Base-by-base conservation (phyloP, 2,329 filamentous ascomycete species). In the Fusarium sp. region DNA sequence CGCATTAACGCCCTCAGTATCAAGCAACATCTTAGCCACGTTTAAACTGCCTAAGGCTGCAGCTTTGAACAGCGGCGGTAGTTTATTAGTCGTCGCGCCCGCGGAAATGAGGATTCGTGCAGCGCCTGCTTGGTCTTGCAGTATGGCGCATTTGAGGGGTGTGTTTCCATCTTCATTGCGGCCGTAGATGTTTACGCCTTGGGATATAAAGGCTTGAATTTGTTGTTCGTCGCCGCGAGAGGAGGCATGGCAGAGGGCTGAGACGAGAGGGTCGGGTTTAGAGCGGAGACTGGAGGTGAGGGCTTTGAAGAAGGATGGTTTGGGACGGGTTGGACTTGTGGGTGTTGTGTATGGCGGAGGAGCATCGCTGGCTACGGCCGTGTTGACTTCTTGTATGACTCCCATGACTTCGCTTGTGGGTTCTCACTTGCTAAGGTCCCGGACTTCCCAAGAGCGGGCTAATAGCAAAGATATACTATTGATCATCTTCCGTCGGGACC, bases 101-200 rank as follows among this genome's bases (percentile, higher is more conserved):
- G 39, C 60, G 1, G 53, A 54, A 11, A 63, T 10, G 7, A 63
- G 58, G 6, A 57, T 14, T 3, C 25, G 2, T 19, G 37, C 26
- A 1, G 61, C 37, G 3, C 25, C 30, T 2, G 31, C 50, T 31
- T 63, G 58, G 6, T 63, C 61, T 0, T 18, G 19, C 18, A 13
- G 16, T 1, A 63, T 63, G 2, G 61, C 50, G 1, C 61, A 63
- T 8, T 44, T 49, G 1, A 63, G n/a, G 1, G 61, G 43, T 6
- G 61, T 63, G 16, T 63, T 41, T 4, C 61, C 61, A 6, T 63
- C 50, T 12, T 57, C 49, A 7, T 57, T 63, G 4, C 58, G 49
- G 9, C 61, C 58, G 19, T 63, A 46, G 8, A 63, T 23, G 14
- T 49, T 63, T 12, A n/a, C 44, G 3, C 14, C 25, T 43, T 63